Evolutionary conservation across 2,329 filamentous ascomycete genomes (phyloP), one percentile per base, ranked within the genome.

Genomic region (Zasmidium angulare): DNA sequence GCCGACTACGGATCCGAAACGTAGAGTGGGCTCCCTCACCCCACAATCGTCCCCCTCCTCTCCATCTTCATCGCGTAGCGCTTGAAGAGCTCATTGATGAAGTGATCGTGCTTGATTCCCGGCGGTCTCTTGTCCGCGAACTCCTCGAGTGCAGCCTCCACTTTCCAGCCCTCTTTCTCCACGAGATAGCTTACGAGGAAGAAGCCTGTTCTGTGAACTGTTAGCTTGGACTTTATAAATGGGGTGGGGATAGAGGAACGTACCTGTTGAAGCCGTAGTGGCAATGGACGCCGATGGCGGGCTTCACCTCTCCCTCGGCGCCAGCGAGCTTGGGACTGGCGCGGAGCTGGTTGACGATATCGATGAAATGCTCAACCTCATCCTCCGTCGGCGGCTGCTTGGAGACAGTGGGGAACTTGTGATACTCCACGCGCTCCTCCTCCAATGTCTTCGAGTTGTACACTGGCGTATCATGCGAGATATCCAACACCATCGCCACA

Each of bases 101-200:
- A 98, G 74, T 97, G 91, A 19, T 86, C 87, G 74, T 98, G 93
- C 55, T 89, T 86, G 69, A 98, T 96, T 0, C 93, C 93, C 17
- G 91, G 90, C 2, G 90, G 86, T 55, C 93, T 81, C 57, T 85
- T 84, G 65, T 77, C 76, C 19, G 86, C 86, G 76, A 98, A 98
- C 61, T 86, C 83, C 54, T 90, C 86, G 61, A 98, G 86, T 1
- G 93, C 93, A 56, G 89, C 86, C 68, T 89, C 84, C 1, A 96
- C 84, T 21, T 78, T 79, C 69, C 85, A 93, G 0, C 85, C 87
- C 66, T 89, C 84, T 50, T 86, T 81, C 77, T 97, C 92, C 14
- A 97, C 88, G n/a, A 98, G 79, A 71, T 97, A 98, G 69, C 88
- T 91, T 29, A 91, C 89, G 53, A 98, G 86, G 71, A 97, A 90